phyloP scores from a whole-genome alignment of 257 asterid species.

The Solanum virginianum region DNA sequence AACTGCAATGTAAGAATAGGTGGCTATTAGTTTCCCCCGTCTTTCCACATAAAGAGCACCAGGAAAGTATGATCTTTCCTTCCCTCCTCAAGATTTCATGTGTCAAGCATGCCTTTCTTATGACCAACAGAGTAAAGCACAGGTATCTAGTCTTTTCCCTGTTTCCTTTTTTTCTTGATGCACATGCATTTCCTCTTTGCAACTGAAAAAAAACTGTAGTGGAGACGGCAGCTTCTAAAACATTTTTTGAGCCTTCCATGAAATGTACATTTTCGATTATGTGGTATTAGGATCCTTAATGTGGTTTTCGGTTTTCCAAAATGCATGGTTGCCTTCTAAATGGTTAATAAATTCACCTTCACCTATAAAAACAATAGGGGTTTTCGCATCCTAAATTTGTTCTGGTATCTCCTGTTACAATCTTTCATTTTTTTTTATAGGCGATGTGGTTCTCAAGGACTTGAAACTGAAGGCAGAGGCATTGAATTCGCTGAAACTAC shows the following conservation, averaged over 20 bases:
- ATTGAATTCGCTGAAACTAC: constrained; percentile 85
- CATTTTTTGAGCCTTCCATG: neutral
- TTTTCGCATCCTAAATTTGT: neutral
- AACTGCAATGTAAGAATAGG: too few relatives aligned
- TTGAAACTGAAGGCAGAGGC: constrained; percentile 94
- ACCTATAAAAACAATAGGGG: neutral
- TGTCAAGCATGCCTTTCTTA: too few relatives aligned
- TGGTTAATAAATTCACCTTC: neutral
- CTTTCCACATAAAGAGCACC: too few relatives aligned
- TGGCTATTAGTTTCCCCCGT: too few relatives aligned
- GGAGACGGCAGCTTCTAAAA: neutral
- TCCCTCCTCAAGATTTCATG: too few relatives aligned
- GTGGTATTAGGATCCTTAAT: neutral
- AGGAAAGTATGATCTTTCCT: too few relatives aligned
- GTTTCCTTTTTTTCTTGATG: neutral
- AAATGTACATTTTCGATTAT: neutral
- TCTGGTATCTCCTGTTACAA: constrained; percentile 3
- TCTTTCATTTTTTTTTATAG: constrained; percentile 21
- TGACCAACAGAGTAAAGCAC: too few relatives aligned
- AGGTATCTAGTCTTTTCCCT: neutral
- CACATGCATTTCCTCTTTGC: neutral
- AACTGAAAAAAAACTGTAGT: neutral
- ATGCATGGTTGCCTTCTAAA: neutral
- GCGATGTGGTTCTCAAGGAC: constrained; percentile 96
- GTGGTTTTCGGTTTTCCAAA: neutral